Evolutionary conservation across 2,329 filamentous ascomycete species (phyloP), one percentile per base, ranked within the genome.

Genomic region (Monascus ruber): DNA sequence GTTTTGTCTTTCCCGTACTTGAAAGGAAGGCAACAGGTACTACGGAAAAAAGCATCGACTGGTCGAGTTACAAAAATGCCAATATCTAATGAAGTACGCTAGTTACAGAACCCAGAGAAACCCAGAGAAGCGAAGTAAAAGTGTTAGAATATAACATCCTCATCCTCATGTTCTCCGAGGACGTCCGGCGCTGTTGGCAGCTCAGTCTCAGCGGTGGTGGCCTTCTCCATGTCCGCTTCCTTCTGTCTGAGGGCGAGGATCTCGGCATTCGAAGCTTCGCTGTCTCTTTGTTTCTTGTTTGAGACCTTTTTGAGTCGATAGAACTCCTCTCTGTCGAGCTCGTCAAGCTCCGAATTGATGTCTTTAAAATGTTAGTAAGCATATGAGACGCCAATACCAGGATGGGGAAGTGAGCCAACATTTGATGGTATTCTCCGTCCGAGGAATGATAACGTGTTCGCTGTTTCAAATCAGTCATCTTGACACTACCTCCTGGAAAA

Each of bases 361-460:
- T 96, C 79, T 83, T 42, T n/a, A 33, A 37, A 34, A 28, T 31
- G 31, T 45, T 35, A 44, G 42, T 7, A n/a, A 4, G n/a, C 6
- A 24, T 31, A 31, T 8, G 29, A 11, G 29, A 8, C n/a, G 8
- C 29, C 29, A 8, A 8, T 8, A 11, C 3, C 29, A 31, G 29
- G 11, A 11, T 8, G 11, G 24, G n/a, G 33, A 24, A 34, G 11
- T 17, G 6, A 5, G 17, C 74, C 50, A 68, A 81, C 81, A 98
- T 68, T 94, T 95, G 71, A 98, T 98, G n/a, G 91, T 98, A 58
- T 96, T 98, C 63, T 98, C 91, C 9, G 91, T 98, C 49, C 91
- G 77, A 8, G 91, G 91, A 54, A 98, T 98, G 52, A 98, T 96
- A 52, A 98, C 68, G 49, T 71, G 68, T 49, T 71, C 68, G 53